Base-by-base conservation (phyloP, 306 rosid genomes). In the Glycine soja region DNA sequence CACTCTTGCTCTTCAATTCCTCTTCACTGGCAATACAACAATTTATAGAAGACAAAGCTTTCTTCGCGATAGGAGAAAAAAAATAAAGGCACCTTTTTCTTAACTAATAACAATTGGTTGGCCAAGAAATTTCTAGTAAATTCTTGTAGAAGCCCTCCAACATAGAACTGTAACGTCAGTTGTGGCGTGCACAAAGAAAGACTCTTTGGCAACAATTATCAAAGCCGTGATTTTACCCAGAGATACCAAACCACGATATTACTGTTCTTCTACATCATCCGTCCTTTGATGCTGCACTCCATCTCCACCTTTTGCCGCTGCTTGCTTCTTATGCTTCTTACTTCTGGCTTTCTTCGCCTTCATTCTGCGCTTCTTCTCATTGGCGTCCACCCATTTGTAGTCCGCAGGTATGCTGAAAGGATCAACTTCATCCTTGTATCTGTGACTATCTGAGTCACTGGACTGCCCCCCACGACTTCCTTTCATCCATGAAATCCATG, bases 401-500 rank as follows among this genome's bases (percentile, higher is more conserved):
- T 96, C 97, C 3, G 88, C 84, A 12, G 99, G 99, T 81, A 96
- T 88, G 83, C 75, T 88, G 91, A 96, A 96, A 14, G 99, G 98
- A 85, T 96, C 99, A 15, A 83, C 84, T 73, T 93, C 98, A 43
- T 96, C 99, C 84, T 88, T 96, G 70, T 84, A 96, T 32, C 92
- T 85, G 76, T 88, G 94, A 83, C 98, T 92, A 72, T 93, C 99
- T 0, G 94, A 84, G 72, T 93, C 99, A 8, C 94, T 92, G 74
- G 99, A 92, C 76, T 92, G 97, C 75, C 92, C 97, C 30, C 97
- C 94, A 12, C 94, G 97, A 70, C 87, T 86, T 77, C 99, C 98
- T 85, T 89, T 92, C 97, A 93, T 92, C 99, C 99, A 96, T 36
- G 98, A 92, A 82, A 93, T 93, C 99, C 98, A 93, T 15, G 99